Percentiles rank a stretch among this genome's conserved stretches.
phyloP scores from a whole-genome alignment of 768 basidiomycete species.

The Fomitopsis serialis region DNA sequence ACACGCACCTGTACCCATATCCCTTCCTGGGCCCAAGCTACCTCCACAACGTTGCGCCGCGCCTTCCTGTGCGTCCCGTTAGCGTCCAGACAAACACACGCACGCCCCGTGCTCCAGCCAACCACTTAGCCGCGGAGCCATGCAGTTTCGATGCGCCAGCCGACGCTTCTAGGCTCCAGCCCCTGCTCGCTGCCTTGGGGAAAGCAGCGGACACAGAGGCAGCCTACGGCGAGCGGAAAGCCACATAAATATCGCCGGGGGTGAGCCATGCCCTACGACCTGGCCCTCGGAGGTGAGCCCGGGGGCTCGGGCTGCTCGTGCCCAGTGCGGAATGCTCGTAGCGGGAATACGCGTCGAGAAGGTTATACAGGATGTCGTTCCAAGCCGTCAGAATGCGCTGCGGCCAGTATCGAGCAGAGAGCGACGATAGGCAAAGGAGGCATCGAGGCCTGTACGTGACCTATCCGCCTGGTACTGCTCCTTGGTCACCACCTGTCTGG shows the following conservation, averaged over 20 bases:
- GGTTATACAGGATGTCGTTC: conserved; percentile 8
- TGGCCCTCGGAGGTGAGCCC: conserved; percentile 33
- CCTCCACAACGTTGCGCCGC: conserved; percentile 10
- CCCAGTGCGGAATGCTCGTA: conserved; percentile 37
- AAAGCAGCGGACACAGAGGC: conserved; percentile 20
- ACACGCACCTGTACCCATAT: conserved; percentile 13
- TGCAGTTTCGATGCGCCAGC: conserved; percentile 46
- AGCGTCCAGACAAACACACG: conserved; percentile 4
- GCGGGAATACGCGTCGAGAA: conserved; percentile 12
- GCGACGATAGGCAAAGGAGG: conserved; percentile 27
- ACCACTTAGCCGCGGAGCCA: conserved; percentile 39
- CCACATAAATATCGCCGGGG: conserved; percentile 48
- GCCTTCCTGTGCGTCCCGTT: conserved; percentile 33
- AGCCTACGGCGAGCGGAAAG: conserved; percentile 50
- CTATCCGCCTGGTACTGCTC: conserved; percentile 17
- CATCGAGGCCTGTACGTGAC: conserved; percentile 31
- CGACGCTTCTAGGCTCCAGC: conserved; percentile 46
- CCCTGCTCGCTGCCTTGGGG: conserved; percentile 17
- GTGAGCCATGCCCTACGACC: conserved; percentile 27
- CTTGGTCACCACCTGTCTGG: conserved; percentile 1
- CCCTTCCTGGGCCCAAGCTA: conserved; percentile 3
- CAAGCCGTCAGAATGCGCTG: not conserved
- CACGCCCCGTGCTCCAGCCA: conserved; percentile 15
- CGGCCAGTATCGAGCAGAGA: conserved; percentile 13
- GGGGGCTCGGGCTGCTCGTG: conserved; percentile 34